Evolutionary conservation across 352 stramenopile species (phyloP).

Genomic region (Elongisporangium anandrum): DNA sequence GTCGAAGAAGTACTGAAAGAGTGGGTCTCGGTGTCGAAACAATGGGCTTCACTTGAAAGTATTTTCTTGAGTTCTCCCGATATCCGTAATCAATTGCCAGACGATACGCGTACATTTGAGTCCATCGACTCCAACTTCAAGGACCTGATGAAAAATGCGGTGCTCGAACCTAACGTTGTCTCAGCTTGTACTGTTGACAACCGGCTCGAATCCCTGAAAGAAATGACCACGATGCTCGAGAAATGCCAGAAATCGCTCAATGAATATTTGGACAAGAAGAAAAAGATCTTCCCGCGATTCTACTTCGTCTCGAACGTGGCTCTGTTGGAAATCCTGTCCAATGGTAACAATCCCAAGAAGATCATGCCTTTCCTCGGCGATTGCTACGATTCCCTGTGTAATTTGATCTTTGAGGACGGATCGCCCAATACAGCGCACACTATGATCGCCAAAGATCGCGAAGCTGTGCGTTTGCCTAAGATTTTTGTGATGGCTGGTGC

Average conservation of each 20-base stretch:
- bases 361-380: conserved; percentile 97
- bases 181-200: conserved; percentile 71
- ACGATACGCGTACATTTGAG: conserved; percentile 85
- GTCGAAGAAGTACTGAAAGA: conserved; percentile 87
- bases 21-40: conserved; percentile 85
- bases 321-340: conserved; percentile 82
- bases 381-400: conserved; percentile 95
- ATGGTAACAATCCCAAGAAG: conserved; percentile 95
- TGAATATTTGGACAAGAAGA: conserved; percentile 90
- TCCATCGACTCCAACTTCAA: conserved; percentile 90
- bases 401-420: conserved; percentile 77
- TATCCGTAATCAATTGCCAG: conserved; percentile 84
- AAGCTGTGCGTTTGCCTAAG: conserved; percentile 54
- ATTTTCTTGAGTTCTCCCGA: conserved; percentile 88
- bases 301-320: conserved; percentile 89
- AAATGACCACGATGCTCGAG: conserved; percentile 87
- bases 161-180: conserved; percentile 85
- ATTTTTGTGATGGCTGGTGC: conserved; percentile 83
- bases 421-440: conserved; percentile 77
- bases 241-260: conserved; percentile 88
- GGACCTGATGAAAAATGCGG: conserved; percentile 86
- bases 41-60: conserved; percentile 85
- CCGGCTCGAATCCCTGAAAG: conserved; percentile 75
- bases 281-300: conserved; percentile 90
- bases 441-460: conserved; percentile 83